phyloP scores from a whole-genome alignment of 2,329 filamentous ascomycete species.

The Verticillium albo-atrum region DNA sequence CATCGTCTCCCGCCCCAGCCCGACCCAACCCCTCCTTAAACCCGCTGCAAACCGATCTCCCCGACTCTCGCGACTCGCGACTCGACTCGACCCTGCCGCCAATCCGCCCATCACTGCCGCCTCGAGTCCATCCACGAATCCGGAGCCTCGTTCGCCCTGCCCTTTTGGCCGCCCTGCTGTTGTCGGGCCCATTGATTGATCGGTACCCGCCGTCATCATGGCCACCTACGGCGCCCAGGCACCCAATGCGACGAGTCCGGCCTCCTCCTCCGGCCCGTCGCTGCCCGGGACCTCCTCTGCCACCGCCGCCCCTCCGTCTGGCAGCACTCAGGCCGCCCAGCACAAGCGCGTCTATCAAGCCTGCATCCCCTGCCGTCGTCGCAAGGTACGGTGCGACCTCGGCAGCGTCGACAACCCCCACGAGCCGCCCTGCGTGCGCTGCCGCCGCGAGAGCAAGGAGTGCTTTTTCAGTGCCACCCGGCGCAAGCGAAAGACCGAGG shows the following conservation, averaged over 20 bases:
- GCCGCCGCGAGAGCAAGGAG: constrained; percentile 90
- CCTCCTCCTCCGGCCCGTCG: constrained; percentile 6
- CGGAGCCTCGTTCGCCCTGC: not conserved
- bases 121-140: not conserved
- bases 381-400: constrained; percentile 59
- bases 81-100: constrained; percentile 7
- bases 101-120: constrained; percentile 8
- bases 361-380: constrained; percentile 57
- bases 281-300: constrained; percentile 1
- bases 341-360: constrained; percentile 62
- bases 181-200: not conserved
- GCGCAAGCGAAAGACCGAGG: constrained; percentile 77
- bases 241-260: constrained; percentile 8
- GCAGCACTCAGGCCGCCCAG: constrained; percentile 22
- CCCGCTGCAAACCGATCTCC: constrained; percentile 26
- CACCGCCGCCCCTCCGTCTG: constrained; percentile 4
- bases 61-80: constrained; percentile 11
- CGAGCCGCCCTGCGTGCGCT: constrained; percentile 90
- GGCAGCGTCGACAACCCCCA: constrained; percentile 87
- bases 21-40: constrained; percentile 16
- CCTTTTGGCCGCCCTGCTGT: not conserved
- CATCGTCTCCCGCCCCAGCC: not conserved
- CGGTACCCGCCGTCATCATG: constrained; percentile 13
- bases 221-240: constrained; percentile 16
- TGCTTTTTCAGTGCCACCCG: constrained; percentile 96